These are phyloP conservation scores for Striga hermonthica DNA, from an alignment of 305 asterid species.

Conservation along the genomic window DNA sequence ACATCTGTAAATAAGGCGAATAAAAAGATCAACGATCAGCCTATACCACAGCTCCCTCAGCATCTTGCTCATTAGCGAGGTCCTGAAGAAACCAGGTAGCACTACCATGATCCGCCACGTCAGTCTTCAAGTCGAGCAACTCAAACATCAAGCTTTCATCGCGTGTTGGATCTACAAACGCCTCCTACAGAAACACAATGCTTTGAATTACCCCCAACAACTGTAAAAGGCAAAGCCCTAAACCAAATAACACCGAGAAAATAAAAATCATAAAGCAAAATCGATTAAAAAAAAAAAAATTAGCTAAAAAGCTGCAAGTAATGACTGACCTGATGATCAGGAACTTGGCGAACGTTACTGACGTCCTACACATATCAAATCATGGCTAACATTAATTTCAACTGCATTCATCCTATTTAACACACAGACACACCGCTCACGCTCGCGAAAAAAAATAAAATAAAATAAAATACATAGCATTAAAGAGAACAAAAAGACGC, in stretches of 20 bases:
- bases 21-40: no score
- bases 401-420: no score
- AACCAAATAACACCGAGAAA: not conserved
- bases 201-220: not conserved
- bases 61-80: slow-evolving; percentile 81
- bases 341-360: slow-evolving; percentile 74
- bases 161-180: slow-evolving; percentile 64
- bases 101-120: slow-evolving; percentile 71
- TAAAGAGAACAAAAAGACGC: not conserved
- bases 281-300: no score
- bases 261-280: no score
- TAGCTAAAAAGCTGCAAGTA: not conserved
- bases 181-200: slow-evolving; percentile 49
- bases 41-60: no score
- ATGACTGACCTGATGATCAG: slow-evolving; percentile 76
- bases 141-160: slow-evolving; percentile 89
- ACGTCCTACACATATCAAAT: slow-evolving; percentile 52
- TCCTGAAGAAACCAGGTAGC: slow-evolving; percentile 91
- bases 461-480: not conserved
- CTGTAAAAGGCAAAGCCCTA: not conserved
- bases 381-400: no score
- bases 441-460: no score
- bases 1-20: no score
- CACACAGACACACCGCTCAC: no score
- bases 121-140: slow-evolving; percentile 69